These are phyloP conservation scores for Sanghuangporus baumii DNA, from an alignment of 1,284 basidiomycete genomes.

Conservation along the genomic window DNA sequence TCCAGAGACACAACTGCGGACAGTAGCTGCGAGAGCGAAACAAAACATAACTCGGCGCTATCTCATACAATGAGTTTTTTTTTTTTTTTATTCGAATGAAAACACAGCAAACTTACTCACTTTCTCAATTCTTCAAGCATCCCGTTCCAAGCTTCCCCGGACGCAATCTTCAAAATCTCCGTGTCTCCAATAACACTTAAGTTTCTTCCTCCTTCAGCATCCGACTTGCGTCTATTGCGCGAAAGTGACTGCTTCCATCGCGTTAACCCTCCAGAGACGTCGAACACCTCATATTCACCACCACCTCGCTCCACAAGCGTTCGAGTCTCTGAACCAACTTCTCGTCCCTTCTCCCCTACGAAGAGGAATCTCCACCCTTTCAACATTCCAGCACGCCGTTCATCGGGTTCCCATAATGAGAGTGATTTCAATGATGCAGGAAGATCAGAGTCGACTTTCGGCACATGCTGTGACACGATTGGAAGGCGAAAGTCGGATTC, in stretches of 20 bases:
- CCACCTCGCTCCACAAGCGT: conserved; percentile 49
- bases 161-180: conserved; percentile 38
- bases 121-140: conserved; percentile 43
- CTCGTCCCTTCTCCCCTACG: conserved; percentile 47
- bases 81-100: neutral
- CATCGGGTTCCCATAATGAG: conserved; percentile 59
- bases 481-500: conserved; percentile 49
- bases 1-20: conserved; percentile 30
- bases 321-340: conserved; percentile 40
- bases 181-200: conserved; percentile 50
- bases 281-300: conserved; percentile 54
- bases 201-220: conserved; percentile 39
- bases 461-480: conserved; percentile 46
- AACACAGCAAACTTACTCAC: conserved; percentile 31
- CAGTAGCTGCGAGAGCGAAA: conserved; percentile 25
- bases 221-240: conserved; percentile 36
- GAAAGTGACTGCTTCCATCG: conserved; percentile 47
- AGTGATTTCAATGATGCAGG: conserved; percentile 41
- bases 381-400: conserved; percentile 51
- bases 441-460: conserved; percentile 46
- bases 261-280: conserved; percentile 39
- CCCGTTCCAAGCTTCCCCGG: conserved; percentile 45
- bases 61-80: neutral
- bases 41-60: conserved; percentile 28
- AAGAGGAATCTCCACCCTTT: conserved; percentile 49